Percentiles rank a stretch among this genome's conserved stretches.
Evolutionary conservation across 1,284 basidiomycete species (phyloP).

Genomic region (Naganishia liquefaciens): DNA sequence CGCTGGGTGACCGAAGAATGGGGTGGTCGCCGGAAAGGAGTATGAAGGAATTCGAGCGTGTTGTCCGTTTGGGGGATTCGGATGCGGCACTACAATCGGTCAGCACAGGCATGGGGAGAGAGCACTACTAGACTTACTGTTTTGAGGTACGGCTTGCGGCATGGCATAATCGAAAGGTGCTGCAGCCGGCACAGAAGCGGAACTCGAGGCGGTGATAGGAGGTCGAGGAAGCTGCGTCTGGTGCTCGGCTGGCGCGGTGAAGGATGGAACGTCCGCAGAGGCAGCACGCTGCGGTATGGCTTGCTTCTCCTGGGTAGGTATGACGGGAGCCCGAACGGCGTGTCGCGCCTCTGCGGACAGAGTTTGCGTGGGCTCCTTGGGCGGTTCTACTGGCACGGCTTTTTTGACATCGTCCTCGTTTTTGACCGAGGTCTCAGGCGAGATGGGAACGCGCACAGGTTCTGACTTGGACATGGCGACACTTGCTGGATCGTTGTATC

Average conservation of each 20-base stretch:
- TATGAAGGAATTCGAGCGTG: slow-evolving; percentile 9
- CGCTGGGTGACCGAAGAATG: slow-evolving; percentile 1
- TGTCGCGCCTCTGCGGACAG: background rate
- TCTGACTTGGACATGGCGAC: background rate
- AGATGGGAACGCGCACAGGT: background rate
- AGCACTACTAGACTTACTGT: background rate
- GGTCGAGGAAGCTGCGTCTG: no score
- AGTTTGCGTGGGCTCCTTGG: background rate
- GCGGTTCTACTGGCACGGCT: background rate
- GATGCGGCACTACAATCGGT: background rate
- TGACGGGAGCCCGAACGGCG: background rate
- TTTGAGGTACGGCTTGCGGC: background rate
- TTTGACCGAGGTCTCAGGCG: slow-evolving; percentile 2
- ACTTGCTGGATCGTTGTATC: background rate
- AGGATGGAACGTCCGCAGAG: no score
- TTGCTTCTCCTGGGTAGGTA: background rate
- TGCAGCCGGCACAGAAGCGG: background rate
- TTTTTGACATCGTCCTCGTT: background rate
- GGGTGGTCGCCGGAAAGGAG: background rate
- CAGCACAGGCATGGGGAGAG: background rate
- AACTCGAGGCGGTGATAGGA: background rate
- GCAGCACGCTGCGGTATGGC: background rate
- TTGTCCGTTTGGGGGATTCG: slow-evolving; percentile 3
- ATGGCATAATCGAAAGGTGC: background rate
- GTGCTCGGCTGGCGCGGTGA: no score